These are phyloP conservation scores for Cyphellophora europaea DNA, from an alignment of 2,329 filamentous ascomycete genomes.

Conservation along the genomic window DNA sequence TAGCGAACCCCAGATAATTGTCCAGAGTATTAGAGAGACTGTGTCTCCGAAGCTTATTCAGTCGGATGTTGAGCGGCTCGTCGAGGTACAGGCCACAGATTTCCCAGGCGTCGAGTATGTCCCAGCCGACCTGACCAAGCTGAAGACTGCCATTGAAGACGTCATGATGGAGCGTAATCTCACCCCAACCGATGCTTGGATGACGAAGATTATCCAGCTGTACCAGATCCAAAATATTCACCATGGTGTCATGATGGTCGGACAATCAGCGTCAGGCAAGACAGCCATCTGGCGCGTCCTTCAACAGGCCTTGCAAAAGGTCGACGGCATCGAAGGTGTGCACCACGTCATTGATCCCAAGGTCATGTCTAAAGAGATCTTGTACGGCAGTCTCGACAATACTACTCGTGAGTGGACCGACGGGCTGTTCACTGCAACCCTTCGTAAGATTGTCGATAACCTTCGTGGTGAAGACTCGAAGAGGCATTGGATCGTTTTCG, in stretches of 20 bases:
- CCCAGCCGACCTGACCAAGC: conserved; percentile 70
- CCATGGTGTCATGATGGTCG: conserved; percentile 99
- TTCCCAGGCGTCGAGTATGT: conserved; percentile 93
- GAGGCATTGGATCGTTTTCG: conserved; percentile 98
- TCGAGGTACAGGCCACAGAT: conserved; percentile 68
- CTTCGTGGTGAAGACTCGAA: conserved; percentile 93
- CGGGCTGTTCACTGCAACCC: conserved; percentile 91
- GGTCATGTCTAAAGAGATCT: conserved; percentile 97
- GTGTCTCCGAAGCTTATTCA: conserved; percentile 96
- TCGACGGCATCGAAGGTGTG: conserved; percentile 86
- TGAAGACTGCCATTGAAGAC: conserved; percentile 71
- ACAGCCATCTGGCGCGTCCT: conserved; percentile 90
- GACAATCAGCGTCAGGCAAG: conserved; percentile 94
- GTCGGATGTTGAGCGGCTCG: conserved; percentile 81
- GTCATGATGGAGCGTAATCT: conserved; percentile 79
- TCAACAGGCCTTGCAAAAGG: conserved; percentile 79
- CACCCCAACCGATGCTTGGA: conserved; percentile 88
- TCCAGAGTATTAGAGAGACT: conserved; percentile 96
- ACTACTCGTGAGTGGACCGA: conserved; percentile 99
- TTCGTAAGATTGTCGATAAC: conserved; percentile 98
- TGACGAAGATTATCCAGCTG: conserved; percentile 92
- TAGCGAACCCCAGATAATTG: conserved; percentile 92
- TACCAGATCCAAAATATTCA: conserved; percentile 98
- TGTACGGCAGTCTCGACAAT: conserved; percentile 92
- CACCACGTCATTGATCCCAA: conserved; percentile 98